Base-by-base conservation (phyloP, 1,139 yeast species). In the Saccharomyces hybrid region DNA sequence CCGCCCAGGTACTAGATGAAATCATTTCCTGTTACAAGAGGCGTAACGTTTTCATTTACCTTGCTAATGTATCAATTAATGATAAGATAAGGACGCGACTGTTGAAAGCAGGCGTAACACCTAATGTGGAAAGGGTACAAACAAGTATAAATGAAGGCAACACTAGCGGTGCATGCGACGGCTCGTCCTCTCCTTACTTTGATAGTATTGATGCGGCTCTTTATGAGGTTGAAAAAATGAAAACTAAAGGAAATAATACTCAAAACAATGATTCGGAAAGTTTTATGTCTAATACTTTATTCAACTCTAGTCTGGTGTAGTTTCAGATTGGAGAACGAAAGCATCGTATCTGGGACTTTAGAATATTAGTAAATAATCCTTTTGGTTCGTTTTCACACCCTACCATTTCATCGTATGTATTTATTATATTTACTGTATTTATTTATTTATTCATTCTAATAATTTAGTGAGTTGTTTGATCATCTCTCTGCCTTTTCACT, bases 1-100 rank as follows among this genome's bases (percentile, higher is more conserved):
- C 97, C 0, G 84, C 90, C 0, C 88, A 87, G 62, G 86, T 88
- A 12, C 72, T 91, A 51, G 68, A 73, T 50, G 88, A 82, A 53
- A 80, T 88, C 14, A 73, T 91, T 6, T 62, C 71, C 4, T 77
- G 79, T 29, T 84, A 87, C 59, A 74, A 74, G 48, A 72, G 73
- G 24, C 76, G 95, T 51, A 75, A 77, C 1, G 84, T 88, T 14
- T 72, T 75, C 21, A 82, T 87, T 0, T 80, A 83, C 57, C 81
- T 91, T 59, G 82, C 87, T 1, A 74, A 95, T 29, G 84, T 88
- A 21, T 77, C 83, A 8, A 70, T 74, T 21, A 77, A 73, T 50
- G 65, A 62, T 27, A 66, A 64, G 1, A 69, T 79, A 19, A 69
- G 76, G 52, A 67, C 67, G 16, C 67, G 75, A 55, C 65, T 73